These are phyloP conservation scores for Phytophthora colocasiae DNA, from an alignment of 352 stramenopile species.

Conservation along the genomic window DNA sequence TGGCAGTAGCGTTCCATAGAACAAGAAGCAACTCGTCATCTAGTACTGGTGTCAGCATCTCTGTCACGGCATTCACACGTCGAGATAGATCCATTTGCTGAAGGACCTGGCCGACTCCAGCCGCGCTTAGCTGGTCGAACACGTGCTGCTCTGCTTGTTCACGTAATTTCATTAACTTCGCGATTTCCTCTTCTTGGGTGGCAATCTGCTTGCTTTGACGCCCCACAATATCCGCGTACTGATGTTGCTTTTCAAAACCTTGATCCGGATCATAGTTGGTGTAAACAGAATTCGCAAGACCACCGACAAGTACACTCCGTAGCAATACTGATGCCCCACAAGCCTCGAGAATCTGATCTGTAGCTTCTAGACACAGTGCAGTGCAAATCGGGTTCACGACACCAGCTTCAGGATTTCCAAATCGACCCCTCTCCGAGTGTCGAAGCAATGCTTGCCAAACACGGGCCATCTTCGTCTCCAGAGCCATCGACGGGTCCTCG, in stretches of 20 bases:
- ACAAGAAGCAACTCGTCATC: constrained; percentile 64
- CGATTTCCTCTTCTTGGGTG: constrained; percentile 31
- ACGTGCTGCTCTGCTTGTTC: constrained; percentile 29
- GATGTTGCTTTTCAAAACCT: constrained; percentile 41
- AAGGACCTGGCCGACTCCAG: constrained; percentile 35
- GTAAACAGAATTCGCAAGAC: constrained; percentile 73
- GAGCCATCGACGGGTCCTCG: constrained; percentile 29
- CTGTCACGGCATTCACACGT: constrained; percentile 40
- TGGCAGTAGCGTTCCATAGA: constrained; percentile 71
- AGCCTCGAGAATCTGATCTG: constrained; percentile 42
- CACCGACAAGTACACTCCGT: constrained; percentile 55
- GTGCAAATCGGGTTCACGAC: constrained; percentile 65
- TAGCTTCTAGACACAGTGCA: constrained; percentile 60
- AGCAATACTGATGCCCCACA: constrained; percentile 52
- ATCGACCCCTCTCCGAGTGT: constrained; percentile 64
- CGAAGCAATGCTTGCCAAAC: constrained; percentile 68
- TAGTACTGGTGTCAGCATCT: constrained; percentile 60
- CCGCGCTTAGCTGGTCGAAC: constrained; percentile 40
- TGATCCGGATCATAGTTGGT: constrained; percentile 50
- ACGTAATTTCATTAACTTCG: constrained; percentile 26
- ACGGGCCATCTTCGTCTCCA: constrained; percentile 59
- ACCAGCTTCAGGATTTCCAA: constrained; percentile 32
- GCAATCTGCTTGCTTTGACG: constrained; percentile 34
- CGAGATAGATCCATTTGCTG: constrained; percentile 45
- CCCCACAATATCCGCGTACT: constrained; percentile 50